Percentiles rank a stretch among this genome's conserved stretches.
phyloP scores from a whole-genome alignment of 2,329 filamentous ascomycete species.

The Apiospora malaysiana region DNA sequence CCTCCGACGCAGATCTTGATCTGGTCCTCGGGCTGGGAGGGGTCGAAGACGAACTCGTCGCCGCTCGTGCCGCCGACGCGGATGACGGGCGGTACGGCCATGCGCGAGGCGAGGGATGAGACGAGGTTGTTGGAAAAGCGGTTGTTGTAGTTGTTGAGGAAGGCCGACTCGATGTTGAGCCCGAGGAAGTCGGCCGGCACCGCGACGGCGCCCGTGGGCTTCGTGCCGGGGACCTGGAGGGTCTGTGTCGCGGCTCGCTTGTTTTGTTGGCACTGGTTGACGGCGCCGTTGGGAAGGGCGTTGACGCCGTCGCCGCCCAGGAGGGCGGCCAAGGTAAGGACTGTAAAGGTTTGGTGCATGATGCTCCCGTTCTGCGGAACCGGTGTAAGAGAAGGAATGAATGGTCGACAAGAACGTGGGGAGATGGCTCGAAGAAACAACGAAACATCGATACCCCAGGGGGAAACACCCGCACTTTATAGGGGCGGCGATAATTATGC shows the following conservation, averaged over 20 bases:
- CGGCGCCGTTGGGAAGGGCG: constrained; percentile 52
- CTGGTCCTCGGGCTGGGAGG: constrained; percentile 4
- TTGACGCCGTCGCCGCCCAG: background rate
- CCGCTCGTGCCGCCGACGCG: constrained; percentile 27
- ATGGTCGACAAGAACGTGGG: no score
- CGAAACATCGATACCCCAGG: no score
- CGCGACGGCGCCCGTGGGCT: constrained; percentile 11
- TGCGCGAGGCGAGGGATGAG: constrained; percentile 16
- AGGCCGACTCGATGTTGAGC: constrained; percentile 24
- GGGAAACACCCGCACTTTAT: no score
- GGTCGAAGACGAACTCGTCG: constrained; percentile 24
- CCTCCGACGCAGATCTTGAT: constrained; percentile 21
- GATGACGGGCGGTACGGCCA: constrained; percentile 21
- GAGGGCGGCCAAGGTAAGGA: background rate
- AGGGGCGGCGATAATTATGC: no score
- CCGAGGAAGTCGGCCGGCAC: constrained; percentile 26
- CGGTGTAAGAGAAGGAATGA: background rate
- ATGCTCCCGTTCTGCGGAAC: no score
- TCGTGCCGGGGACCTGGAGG: constrained; percentile 11
- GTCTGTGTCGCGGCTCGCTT: constrained; percentile 14
- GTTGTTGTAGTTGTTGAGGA: constrained; percentile 25
- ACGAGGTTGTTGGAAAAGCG: constrained; percentile 25
- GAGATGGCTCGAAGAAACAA: no score
- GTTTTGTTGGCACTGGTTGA: constrained; percentile 31
- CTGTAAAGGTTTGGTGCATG: background rate